Evolutionary conservation across 345 rosid species (phyloP).

Genomic region (Carallia pectinifolia): DNA sequence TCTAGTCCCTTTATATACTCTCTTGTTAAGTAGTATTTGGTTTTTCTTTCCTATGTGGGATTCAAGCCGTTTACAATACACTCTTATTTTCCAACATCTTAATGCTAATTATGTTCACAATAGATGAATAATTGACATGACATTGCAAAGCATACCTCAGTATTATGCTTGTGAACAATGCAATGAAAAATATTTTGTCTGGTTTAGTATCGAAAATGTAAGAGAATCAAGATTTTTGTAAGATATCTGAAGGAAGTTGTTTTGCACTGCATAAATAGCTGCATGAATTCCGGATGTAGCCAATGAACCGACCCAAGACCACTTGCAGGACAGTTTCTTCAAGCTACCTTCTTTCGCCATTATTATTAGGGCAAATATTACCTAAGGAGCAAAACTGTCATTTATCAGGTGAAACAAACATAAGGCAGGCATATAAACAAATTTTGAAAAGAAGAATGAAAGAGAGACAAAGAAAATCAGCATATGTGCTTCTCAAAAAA

Average conservation of each 20-base stretch:
- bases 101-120: background rate
- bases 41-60: too few relatives aligned
- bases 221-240: conserved; percentile 93
- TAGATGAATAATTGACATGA: background rate
- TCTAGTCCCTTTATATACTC: too few relatives aligned
- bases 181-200: conserved; percentile 92
- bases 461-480: background rate
- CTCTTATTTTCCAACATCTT: background rate
- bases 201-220: conserved; percentile 89
- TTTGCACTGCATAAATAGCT: conserved; percentile 89
- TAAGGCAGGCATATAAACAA: background rate
- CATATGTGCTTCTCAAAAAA: too few relatives aligned
- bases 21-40: too few relatives aligned
- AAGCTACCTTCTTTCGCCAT: conserved; percentile 60
- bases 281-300: conserved; percentile 98
- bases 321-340: conserved; percentile 55
- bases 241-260: conserved; percentile 96
- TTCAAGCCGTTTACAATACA: too few relatives aligned
- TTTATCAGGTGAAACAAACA: background rate
- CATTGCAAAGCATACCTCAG: conserved; percentile 52
- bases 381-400: conserved; percentile 40
- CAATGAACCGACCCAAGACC: conserved; percentile 84
- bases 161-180: conserved; percentile 70
- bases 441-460: background rate
- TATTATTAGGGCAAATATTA: conserved; percentile 67